These are phyloP conservation scores for Tothia fuscella DNA, from an alignment of 2,329 filamentous ascomycete genomes.

Conservation along the genomic window DNA sequence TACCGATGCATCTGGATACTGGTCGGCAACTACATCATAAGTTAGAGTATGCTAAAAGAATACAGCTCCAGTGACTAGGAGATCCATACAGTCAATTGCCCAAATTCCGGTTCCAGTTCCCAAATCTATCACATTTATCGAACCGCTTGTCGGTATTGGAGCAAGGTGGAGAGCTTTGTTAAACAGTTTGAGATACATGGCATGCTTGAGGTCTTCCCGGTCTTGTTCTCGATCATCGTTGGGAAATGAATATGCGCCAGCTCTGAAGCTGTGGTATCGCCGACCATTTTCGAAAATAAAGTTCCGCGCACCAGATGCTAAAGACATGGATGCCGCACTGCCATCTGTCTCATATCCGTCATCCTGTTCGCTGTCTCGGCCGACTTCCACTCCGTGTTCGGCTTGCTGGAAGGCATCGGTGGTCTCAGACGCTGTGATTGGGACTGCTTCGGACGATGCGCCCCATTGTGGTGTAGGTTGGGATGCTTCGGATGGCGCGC, in stretches of 20 bases:
- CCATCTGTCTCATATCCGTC: constrained; percentile 7
- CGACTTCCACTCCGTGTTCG: constrained; percentile 7
- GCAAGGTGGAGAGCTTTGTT: constrained; percentile 27
- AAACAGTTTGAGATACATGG: constrained; percentile 16
- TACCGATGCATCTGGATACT: constrained; percentile 21
- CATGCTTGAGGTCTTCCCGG: constrained; percentile 8
- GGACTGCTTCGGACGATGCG: neutral
- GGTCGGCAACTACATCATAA: constrained; percentile 22
- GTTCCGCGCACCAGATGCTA: constrained; percentile 8
- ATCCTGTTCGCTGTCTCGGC: neutral
- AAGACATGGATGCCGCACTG: constrained; percentile 7
- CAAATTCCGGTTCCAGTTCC: constrained; percentile 17
- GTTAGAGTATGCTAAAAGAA: neutral
- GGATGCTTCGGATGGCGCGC: too few species aligned
- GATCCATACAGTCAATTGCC: constrained; percentile 26
- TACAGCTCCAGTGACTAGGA: neutral
- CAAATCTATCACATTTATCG: neutral
- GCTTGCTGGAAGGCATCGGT: constrained; percentile 6
- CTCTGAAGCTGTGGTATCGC: constrained; percentile 9
- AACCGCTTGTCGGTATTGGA: constrained; percentile 17
- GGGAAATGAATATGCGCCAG: constrained; percentile 3
- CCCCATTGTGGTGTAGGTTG: too few species aligned
- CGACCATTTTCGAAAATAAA: constrained; percentile 10
- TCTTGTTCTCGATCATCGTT: constrained; percentile 11
- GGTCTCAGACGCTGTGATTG: constrained; percentile 4